Evolutionary conservation across 257 asterid species (phyloP), one percentile per base, ranked within the genome.

Genomic region (Ophiorrhiza pumila): DNA sequence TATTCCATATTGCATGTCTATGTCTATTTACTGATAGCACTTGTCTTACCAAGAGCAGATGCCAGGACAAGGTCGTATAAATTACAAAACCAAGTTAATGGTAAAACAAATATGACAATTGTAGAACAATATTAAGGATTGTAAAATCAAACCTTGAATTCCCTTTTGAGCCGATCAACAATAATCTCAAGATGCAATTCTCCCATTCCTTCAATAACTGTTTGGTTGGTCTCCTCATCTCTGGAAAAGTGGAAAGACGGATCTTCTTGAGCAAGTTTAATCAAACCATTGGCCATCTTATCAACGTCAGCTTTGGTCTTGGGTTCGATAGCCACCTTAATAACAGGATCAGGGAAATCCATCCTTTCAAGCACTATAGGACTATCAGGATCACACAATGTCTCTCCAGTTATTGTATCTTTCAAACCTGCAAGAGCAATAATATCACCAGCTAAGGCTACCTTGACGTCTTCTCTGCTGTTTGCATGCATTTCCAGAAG

Each of bases 331-430:
- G 98, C 99, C 77, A 95, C 97, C 89, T 95, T 95, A 74, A 95
- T 95, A 59, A 95, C 99, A 62, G 97, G 99, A 74, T 92, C 99
- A 2, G 98, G 98, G 88, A 95, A 95, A 78, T 92, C 99, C 99
- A 95, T 95, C 69, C 98, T 84, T 77, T 95, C 97, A 79, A 95
- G 93, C 63, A 92, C 92, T 46, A 95, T 52, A 5, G 96, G 97
- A 34, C 85, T 89, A 14, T 90, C 98, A 0, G 91, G 90, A 80
- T 95, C 97, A 56, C 87, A 78, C 86, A 92, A 77, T 7, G 99
- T 95, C 80, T 95, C 99, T 71, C 99, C 98, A 0, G 99, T 95
- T 69, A 90, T 72, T 27, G 99, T 95, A 81, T 92, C 97, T 82
- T 95, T 95, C 14, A 95, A 78, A 76, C 99, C 97, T 5, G 98